Conservation (phyloP, 495 filamentous ascomycete species). For the Annulohypoxylon maeteangense region DNA sequence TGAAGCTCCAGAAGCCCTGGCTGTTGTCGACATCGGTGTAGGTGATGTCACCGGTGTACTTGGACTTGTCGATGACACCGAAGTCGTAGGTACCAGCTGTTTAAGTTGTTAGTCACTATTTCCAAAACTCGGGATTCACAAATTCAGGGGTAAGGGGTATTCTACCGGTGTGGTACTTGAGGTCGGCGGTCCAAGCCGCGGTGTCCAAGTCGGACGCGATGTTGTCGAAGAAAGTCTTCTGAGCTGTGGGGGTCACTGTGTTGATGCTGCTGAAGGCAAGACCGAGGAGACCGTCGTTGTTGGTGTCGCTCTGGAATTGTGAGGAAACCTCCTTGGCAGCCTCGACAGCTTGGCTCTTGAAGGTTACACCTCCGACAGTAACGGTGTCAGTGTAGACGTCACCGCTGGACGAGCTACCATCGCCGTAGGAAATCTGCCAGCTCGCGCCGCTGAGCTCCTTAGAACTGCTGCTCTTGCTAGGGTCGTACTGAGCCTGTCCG, state of each 20-base stretch:
- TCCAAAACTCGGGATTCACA: background rate
- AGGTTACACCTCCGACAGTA: constrained; percentile 69
- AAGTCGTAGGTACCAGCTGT: constrained; percentile 75
- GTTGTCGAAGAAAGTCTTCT: constrained; percentile 79
- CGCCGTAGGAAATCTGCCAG: constrained; percentile 77
- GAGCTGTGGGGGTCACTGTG: constrained; percentile 66
- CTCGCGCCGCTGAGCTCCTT: constrained; percentile 60
- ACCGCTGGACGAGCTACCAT: constrained; percentile 71
- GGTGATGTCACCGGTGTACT: constrained; percentile 70
- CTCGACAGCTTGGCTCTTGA: constrained; percentile 73
- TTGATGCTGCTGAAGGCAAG: constrained; percentile 77
- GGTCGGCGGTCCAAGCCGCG: constrained; percentile 73
- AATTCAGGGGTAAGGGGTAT: background rate
- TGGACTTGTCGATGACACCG: constrained; percentile 70
- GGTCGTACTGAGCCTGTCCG: constrained; percentile 65
- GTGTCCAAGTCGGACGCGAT: constrained; percentile 64
- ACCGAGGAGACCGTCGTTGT: constrained; percentile 76
- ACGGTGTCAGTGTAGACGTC: constrained; percentile 76
- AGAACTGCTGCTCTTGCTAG: constrained; percentile 54
- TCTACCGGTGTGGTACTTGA: constrained; percentile 66
- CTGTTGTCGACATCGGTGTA: constrained; percentile 68
- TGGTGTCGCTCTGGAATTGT: constrained; percentile 66
- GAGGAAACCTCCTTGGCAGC: constrained; percentile 68
- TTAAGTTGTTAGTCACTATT: constrained; percentile 7
- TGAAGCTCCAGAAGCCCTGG: constrained; percentile 78